Evolutionary conservation across 176 grass and related monocot species (phyloP), one percentile per base, ranked within the genome.

Genomic region (Phoenix dactylifera): DNA sequence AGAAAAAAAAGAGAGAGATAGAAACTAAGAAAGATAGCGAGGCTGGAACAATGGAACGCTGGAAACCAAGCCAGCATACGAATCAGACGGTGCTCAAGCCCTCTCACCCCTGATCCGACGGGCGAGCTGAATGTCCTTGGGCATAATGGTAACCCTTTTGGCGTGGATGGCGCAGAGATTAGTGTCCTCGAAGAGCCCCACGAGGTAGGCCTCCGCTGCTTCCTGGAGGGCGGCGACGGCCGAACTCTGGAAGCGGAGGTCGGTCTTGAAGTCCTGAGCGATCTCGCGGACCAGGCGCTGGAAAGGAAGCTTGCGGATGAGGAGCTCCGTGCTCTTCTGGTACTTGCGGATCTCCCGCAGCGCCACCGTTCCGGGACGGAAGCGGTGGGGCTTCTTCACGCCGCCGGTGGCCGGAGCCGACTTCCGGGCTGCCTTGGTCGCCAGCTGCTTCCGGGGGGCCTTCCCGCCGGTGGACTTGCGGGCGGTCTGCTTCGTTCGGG

Each of bases 291-390:
- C 80, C 4, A 89, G 77, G 7, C 80, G 69, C 77, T 89, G 80
- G 80, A 89, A 89, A 0, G 74, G 80, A 14, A 89, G 77, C 70
- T 89, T 89, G 57, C 77, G 80, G 70, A 89, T 89, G 28, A 89
- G 70, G 52, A 81, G 49, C 81, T 89, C 77, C 2, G 86, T 89
- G 70, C 86, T 89, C 81, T 89, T 89, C 74, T 89, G 80, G 77
- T 89, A 84, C 80, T 80, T 89, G 73, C 73, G 85, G 30, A 89
- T 89, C 80, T 89, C 80, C 0, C 80, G 51, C 15, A 89, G 85
- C 1, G 77, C 77, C 6, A 89, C 77, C 56, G 85, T 89, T 20
- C 77, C 80, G 1, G 85, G 80, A n/a, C 86, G 65, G 69, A 89
- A 89, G 48, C 73, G 80, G 57, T 84, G 77, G 0, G 79, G 77